Evolutionary conservation across 805 yeast genomes (phyloP), one percentile per base, ranked within the genome.

Genomic region (Starmerella gropengiesseri): DNA sequence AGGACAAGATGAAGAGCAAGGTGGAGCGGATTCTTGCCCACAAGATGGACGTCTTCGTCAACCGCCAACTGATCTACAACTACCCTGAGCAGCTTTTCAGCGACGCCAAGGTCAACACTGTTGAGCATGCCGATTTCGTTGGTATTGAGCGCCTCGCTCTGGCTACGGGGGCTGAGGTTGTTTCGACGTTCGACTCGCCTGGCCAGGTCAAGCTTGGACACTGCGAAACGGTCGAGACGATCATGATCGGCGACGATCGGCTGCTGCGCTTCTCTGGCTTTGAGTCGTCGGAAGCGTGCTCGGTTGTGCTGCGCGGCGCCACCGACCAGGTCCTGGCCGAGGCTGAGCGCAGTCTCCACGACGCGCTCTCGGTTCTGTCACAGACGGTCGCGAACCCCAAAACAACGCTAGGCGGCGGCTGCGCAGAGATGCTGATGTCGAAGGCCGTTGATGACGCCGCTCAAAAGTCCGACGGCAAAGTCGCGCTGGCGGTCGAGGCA

Each of bases 131-230:
- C 13, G 98, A 91, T 63, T 91, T 91, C 56, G 97, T 84, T 58
- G 99, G 97, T 57, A 84, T 91, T 43, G 98, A 91, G 68, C 78
- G 97, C 60, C 73, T 91, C 53, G 95, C 98, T 2, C 69, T 89
- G 31, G 98, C 86, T 25, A 87, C 97, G 11, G 98, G 98, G 40
- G 98, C 95, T 59, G 97, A 91, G 69, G 96, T 91, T 41, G 95
- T 79, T 2, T 86, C 97, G 7, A 89, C 97, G 2, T 91, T 91
- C 60, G 99, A 91, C 60, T 71, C 78, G 53, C 95, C 97, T 20
- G 93, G 82, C 42, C 73, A 73, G 44, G 94, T 83, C 44, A 80
- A 75, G 60, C 66, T 87, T 40, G 98, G 98, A 35, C 73, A 77
- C 60, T 89, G 97, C 70, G 91, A 86, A 33, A 55, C 70, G 19